Evolutionary conservation across 345 rosid genomes (phyloP).

Genomic region (Eucalyptus decipiens): DNA sequence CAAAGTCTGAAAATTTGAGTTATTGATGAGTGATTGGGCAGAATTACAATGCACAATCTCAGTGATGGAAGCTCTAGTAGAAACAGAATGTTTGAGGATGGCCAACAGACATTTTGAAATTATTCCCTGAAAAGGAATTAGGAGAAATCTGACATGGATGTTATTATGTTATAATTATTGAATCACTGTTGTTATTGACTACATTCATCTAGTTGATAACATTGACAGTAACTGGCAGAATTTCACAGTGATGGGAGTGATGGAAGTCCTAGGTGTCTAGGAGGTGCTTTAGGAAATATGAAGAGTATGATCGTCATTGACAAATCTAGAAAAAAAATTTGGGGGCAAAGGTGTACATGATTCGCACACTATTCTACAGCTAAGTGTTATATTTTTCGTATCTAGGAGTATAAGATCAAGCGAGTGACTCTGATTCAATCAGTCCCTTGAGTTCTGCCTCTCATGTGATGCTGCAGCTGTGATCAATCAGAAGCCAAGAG

Average conservation of each 20-base stretch:
- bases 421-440: neutral
- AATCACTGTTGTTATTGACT: neutral
- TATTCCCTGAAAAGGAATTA: neutral
- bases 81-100: neutral
- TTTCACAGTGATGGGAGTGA: neutral
- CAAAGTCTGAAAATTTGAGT: neutral
- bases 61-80: neutral
- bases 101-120: neutral
- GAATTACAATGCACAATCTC: neutral
- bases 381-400: neutral
- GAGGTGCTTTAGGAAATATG: neutral
- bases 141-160: neutral
- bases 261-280: neutral
- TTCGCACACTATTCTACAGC: neutral
- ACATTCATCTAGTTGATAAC: neutral
- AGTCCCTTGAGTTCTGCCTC: neutral
- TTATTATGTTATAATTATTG: too few relatives aligned
- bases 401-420: neutral
- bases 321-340: neutral
- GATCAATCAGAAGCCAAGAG: neutral
- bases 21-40: neutral
- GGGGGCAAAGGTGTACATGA: neutral
- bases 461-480: neutral
- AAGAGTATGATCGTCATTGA: neutral
- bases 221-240: neutral